These are phyloP conservation scores for Trichosporon asahii DNA, from an alignment of 1,284 basidiomycete genomes.

Conservation along the genomic window DNA sequence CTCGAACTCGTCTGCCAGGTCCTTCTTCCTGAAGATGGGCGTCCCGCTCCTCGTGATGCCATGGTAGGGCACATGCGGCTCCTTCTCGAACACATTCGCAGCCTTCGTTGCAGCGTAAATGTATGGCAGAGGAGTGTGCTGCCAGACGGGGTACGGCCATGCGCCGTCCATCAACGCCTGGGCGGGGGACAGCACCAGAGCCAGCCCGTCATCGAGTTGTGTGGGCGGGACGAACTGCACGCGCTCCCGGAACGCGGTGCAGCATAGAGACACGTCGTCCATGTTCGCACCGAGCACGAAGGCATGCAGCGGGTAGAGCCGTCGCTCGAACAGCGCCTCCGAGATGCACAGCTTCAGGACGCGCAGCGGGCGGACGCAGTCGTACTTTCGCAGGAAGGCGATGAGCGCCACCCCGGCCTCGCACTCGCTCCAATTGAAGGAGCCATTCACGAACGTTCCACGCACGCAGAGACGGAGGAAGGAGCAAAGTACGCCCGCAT, in stretches of 20 bases:
- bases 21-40: background rate
- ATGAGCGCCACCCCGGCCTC: background rate
- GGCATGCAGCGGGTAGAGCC: background rate
- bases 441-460: background rate
- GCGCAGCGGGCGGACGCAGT: background rate
- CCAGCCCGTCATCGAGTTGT: constrained; percentile 1
- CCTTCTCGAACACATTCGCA: background rate
- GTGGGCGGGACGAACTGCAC: background rate
- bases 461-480: background rate
- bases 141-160: background rate
- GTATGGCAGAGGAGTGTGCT: background rate
- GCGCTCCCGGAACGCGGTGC: background rate
- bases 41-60: background rate
- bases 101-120: background rate
- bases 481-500: background rate
- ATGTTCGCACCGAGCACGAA: constrained; percentile 8
- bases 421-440: background rate
- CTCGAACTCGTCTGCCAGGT: background rate
- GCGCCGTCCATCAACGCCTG: background rate
- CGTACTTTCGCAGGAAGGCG: constrained; percentile 6
- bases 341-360: constrained; percentile 2
- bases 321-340: background rate
- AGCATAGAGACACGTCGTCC: background rate
- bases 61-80: background rate
- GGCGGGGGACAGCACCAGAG: background rate